phyloP scores from a whole-genome alignment of 306 rosid genomes.

The Lotus japonicus region DNA sequence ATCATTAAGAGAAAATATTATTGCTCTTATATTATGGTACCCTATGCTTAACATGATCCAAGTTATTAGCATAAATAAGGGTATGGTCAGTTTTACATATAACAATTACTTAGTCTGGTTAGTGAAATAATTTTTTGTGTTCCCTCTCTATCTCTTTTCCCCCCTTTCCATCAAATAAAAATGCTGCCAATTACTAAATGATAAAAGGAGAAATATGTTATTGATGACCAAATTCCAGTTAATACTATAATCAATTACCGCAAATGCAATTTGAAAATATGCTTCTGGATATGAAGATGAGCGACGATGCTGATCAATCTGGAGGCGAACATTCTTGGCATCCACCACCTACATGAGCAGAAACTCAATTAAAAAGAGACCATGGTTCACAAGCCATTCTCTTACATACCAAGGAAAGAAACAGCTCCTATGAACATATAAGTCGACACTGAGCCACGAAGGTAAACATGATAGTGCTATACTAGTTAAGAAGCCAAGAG shows the following conservation, averaged over 20 bases:
- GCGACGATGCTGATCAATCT: constrained; percentile 53
- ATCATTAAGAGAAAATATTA: constrained; percentile 4
- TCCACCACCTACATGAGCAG: constrained; percentile 64
- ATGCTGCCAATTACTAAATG: not conserved
- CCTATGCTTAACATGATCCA: not conserved
- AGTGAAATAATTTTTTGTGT: not conserved
- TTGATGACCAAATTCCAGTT: not conserved
- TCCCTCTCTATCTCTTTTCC: not conserved
- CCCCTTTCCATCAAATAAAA: not conserved
- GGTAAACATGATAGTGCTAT: not conserved
- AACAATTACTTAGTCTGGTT: not conserved
- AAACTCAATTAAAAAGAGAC: constrained; percentile 11
- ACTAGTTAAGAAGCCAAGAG: not conserved
- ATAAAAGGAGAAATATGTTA: not conserved
- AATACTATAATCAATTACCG: constrained; percentile 43
- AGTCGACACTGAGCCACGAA: not conserved
- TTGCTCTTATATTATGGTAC: not conserved
- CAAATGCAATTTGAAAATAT: constrained; percentile 80
- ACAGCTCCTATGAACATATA: not conserved
- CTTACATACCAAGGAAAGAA: not conserved
- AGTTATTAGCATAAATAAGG: not conserved
- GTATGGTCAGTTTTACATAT: not conserved
- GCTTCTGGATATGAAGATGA: constrained; percentile 91
- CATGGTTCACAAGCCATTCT: not conserved
- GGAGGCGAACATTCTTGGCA: constrained; percentile 78